A percentile compares a stretch with the other conserved stretches of the same genome.
Evolutionary conservation across 2,329 filamentous ascomycete genomes (phyloP).

Genomic region (Aspergillus sp.): DNA sequence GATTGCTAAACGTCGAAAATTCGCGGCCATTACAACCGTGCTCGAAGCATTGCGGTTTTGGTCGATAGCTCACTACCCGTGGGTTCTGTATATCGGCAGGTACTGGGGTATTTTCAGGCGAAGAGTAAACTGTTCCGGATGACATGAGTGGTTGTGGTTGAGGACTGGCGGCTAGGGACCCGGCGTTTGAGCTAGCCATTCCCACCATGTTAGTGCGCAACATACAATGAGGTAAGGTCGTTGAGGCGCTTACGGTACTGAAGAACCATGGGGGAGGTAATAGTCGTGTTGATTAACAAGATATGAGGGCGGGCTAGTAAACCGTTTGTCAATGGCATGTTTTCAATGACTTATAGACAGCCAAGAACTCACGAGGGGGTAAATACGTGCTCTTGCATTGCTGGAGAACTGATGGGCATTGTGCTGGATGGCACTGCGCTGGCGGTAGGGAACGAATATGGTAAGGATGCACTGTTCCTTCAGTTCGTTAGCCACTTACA

Average conservation of each 20-base stretch:
- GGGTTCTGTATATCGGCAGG: slow-evolving; percentile 45
- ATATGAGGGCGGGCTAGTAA: slow-evolving; percentile 31
- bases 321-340: slow-evolving; percentile 10
- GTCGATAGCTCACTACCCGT: slow-evolving; percentile 71
- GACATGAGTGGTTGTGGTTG: slow-evolving; percentile 25
- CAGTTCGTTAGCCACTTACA: not conserved
- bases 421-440: slow-evolving; percentile 17
- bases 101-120: slow-evolving; percentile 24
- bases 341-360: not conserved
- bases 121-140: slow-evolving; percentile 28
- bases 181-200: slow-evolving; percentile 24
- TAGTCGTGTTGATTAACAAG: slow-evolving; percentile 35
- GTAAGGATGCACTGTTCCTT: slow-evolving; percentile 19
- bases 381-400: slow-evolving; percentile 24
- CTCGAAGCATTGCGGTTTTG: slow-evolving; percentile 97
- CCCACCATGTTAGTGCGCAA: slow-evolving; percentile 11
- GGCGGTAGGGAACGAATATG: slow-evolving; percentile 20
- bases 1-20: slow-evolving; percentile 95
- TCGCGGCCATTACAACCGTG: slow-evolving; percentile 94
- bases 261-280: slow-evolving; percentile 31
- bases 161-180: slow-evolving; percentile 25
- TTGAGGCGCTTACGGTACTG: slow-evolving; percentile 29
- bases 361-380: slow-evolving; percentile 22
- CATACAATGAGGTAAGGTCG: not conserved
- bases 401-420: slow-evolving; percentile 19